Evolutionary conservation across 139 green algal species (phyloP).

Genomic region (Chlamydomonas schloesseri): DNA sequence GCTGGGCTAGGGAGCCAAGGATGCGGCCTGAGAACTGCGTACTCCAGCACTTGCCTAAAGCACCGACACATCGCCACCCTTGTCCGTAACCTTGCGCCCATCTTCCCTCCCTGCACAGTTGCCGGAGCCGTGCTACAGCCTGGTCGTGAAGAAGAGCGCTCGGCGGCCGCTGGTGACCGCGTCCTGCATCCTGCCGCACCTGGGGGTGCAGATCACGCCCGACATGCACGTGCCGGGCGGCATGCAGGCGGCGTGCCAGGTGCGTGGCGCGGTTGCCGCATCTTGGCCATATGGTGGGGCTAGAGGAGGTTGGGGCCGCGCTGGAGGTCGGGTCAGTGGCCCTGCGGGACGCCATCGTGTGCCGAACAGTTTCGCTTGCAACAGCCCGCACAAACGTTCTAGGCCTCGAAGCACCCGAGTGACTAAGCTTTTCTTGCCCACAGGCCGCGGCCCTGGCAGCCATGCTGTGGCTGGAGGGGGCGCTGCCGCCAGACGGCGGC

Average conservation of each 20-base stretch:
- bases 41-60: no score
- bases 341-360: no score
- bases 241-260: slow-evolving; percentile 37
- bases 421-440: neutral
- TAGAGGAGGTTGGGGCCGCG: no score
- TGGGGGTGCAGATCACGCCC: slow-evolving; percentile 46
- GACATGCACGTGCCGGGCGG: slow-evolving; percentile 43
- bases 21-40: no score
- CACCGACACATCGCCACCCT: neutral
- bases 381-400: no score
- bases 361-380: no score
- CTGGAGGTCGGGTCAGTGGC: no score
- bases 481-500: slow-evolving; percentile 17
- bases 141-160: slow-evolving; percentile 40
- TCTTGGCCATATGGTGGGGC: no score
- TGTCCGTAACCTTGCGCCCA: neutral
- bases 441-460: slow-evolving; percentile 30
- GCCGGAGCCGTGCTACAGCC: slow-evolving; percentile 40
- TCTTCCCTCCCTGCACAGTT: neutral
- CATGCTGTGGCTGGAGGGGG: slow-evolving; percentile 31
- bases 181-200: slow-evolving; percentile 47
- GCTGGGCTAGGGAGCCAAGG: no score
- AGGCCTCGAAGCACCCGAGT: no score
- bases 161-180: slow-evolving; percentile 35
- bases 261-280: neutral